Conservation (phyloP, 495 filamentous ascomycete species). For the Aspergillus sclerotiicarbonarius region DNA sequence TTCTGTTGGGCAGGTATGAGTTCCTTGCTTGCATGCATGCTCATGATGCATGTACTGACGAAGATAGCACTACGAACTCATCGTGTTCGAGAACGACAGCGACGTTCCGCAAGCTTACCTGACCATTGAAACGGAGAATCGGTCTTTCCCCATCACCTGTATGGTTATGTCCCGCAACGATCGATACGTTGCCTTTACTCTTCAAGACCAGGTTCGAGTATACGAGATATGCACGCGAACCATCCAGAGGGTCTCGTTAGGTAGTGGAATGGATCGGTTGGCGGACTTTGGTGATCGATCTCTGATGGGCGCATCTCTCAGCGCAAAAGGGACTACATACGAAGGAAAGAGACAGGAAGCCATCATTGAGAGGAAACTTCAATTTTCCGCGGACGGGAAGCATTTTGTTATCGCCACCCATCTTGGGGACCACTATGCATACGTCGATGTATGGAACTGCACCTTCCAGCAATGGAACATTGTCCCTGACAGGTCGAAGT, state of each 20-base stretch:
- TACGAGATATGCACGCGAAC: slow-evolving; percentile 20
- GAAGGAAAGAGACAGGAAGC: slow-evolving; percentile 8
- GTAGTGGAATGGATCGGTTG: slow-evolving; percentile 9
- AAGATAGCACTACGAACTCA: slow-evolving; percentile 24
- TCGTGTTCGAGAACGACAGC: slow-evolving; percentile 18
- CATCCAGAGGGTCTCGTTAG: slow-evolving; percentile 18
- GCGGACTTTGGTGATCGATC: slow-evolving; percentile 4
- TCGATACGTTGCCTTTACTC: slow-evolving; percentile 24
- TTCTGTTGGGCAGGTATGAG: slow-evolving; percentile 22
- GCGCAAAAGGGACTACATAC: background rate
- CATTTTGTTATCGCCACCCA: slow-evolving; percentile 24
- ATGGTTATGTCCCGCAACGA: slow-evolving; percentile 31
- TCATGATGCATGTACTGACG: background rate
- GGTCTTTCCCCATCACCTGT: slow-evolving; percentile 13
- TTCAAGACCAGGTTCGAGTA: slow-evolving; percentile 22
- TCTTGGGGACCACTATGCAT: slow-evolving; percentile 18
- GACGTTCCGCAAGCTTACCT: slow-evolving; percentile 16
- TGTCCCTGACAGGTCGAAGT: slow-evolving; percentile 16
- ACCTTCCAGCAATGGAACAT: slow-evolving; percentile 20
- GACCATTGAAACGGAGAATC: slow-evolving; percentile 19
- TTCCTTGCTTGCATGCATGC: background rate
- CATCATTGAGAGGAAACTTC: slow-evolving; percentile 20
- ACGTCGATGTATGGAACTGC: slow-evolving; percentile 27
- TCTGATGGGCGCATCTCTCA: background rate
- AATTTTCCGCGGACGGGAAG: slow-evolving; percentile 24